Percentiles rank a stretch among this genome's conserved stretches.
These are phyloP conservation scores for Leccinum broughii DNA, from an alignment of 768 basidiomycete genomes.

Conservation along the genomic window DNA sequence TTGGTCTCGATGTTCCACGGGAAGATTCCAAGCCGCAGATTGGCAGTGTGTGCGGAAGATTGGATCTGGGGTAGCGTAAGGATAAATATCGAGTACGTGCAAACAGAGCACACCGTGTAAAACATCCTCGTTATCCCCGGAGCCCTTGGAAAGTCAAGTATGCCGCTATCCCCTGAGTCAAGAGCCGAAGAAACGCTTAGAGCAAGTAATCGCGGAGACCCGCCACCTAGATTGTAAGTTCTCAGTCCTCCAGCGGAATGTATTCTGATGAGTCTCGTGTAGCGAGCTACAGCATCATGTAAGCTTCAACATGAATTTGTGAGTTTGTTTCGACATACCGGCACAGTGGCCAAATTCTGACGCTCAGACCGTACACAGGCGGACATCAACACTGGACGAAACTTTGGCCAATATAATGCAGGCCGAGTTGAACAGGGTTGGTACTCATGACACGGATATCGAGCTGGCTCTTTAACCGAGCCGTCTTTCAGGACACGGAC, in stretches of 20 bases:
- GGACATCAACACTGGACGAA: background rate
- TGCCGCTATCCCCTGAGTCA: background rate
- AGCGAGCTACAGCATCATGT: background rate
- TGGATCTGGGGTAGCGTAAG: background rate
- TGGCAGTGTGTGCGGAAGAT: background rate
- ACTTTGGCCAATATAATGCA: background rate
- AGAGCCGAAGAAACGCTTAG: background rate
- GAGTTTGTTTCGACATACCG: background rate
- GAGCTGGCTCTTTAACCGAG: background rate
- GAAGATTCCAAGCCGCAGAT: background rate
- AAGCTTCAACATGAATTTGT: constrained; percentile 4
- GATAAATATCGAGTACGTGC: background rate
- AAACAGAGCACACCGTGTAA: background rate
- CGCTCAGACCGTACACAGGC: background rate
- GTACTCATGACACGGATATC: background rate
- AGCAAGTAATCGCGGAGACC: background rate
- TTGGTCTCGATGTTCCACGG: background rate
- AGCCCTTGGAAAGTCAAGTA: background rate
- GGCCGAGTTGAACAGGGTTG: background rate
- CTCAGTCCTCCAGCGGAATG: background rate
- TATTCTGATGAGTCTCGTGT: background rate
- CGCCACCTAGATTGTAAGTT: background rate
- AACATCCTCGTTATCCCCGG: background rate
- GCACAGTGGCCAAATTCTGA: background rate
- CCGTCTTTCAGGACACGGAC: background rate